Conservation (phyloP, 768 basidiomycete genomes). For the Leccinum rimulosum region DNA sequence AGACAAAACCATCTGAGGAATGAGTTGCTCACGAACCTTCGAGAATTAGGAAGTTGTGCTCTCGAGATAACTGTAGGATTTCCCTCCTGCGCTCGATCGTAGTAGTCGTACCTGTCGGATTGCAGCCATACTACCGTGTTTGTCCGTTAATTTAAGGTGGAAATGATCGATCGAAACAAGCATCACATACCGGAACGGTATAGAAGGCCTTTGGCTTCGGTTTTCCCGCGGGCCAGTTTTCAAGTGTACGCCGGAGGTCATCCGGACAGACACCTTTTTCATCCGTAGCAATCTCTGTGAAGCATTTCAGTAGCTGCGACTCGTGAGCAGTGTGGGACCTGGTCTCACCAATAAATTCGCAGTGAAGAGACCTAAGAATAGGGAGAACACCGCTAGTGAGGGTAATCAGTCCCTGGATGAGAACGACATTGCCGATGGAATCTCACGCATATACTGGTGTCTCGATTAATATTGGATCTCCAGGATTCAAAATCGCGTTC, state of each 20-base stretch:
- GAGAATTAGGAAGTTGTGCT: slow-evolving; percentile 77
- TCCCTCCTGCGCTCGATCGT: slow-evolving; percentile 66
- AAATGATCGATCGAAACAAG: slow-evolving; percentile 7
- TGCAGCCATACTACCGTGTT: slow-evolving; percentile 66
- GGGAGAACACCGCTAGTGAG: slow-evolving; percentile 60
- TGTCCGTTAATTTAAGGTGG: neutral
- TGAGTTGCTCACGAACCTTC: slow-evolving; percentile 53
- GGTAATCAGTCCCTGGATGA: slow-evolving; percentile 9
- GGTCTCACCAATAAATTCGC: slow-evolving; percentile 55
- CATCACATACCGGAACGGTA: slow-evolving; percentile 62
- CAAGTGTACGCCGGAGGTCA: slow-evolving; percentile 60
- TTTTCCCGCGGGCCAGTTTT: slow-evolving; percentile 71
- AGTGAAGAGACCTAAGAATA: slow-evolving; percentile 53
- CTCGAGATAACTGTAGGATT: slow-evolving; percentile 66
- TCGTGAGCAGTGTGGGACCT: neutral
- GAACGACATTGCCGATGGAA: slow-evolving; percentile 12
- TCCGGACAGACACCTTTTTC: slow-evolving; percentile 61
- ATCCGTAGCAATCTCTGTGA: slow-evolving; percentile 75
- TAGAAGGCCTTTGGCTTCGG: slow-evolving; percentile 78
- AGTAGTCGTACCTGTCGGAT: slow-evolving; percentile 82
- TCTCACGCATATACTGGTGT: slow-evolving; percentile 74
- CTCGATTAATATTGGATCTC: slow-evolving; percentile 81
- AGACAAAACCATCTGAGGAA: neutral
- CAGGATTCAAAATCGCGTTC: slow-evolving; percentile 66
- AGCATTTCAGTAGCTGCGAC: slow-evolving; percentile 5